phyloP scores from a whole-genome alignment of 2,329 filamentous ascomycete species.

The Teratosphaeria viscida region DNA sequence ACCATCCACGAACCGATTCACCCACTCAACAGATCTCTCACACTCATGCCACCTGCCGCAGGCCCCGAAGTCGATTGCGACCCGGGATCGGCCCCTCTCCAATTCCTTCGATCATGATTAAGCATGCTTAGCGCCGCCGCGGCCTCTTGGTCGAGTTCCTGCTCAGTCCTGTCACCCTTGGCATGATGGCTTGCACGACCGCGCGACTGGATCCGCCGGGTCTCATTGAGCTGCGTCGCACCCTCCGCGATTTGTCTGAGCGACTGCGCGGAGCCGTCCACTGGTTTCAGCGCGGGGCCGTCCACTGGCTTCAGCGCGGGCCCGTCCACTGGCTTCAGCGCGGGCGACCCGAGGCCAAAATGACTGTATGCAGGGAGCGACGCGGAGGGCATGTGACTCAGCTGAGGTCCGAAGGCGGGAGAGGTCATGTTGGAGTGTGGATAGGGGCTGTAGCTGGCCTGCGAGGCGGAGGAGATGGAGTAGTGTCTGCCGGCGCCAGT shows the following conservation, averaged over 20 bases:
- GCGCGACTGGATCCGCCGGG: conserved; percentile 4
- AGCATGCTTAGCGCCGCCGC: conserved; percentile 82
- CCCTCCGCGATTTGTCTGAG: conserved; percentile 19
- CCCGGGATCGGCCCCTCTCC: conserved; percentile 15
- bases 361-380: conserved; percentile 9
- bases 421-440: conserved; percentile 43
- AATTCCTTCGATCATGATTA: conserved; percentile 60
- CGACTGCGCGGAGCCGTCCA: conserved; percentile 32
- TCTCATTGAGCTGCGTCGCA: conserved; percentile 16
- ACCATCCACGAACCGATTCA: neutral
- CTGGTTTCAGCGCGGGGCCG: conserved; percentile 40
- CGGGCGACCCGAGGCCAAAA: conserved; percentile 27
- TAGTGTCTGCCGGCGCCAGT: conserved; percentile 19
- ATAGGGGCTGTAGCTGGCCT: conserved; percentile 24
- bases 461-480: conserved; percentile 31
- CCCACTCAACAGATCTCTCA: conserved; percentile 35
- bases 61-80: conserved; percentile 1
- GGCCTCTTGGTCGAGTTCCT: conserved; percentile 55
- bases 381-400: conserved; percentile 16
- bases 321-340: conserved; percentile 48
- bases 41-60: conserved; percentile 30
- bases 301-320: too few species aligned
- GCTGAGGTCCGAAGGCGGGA: conserved; percentile 46
- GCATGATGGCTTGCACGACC: neutral
- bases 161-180: conserved; percentile 14